A percentile compares a stretch with the other conserved stretches of the same genome.
Conservation (phyloP, 805 yeast species). For the Lipomyces oligophaga region DNA sequence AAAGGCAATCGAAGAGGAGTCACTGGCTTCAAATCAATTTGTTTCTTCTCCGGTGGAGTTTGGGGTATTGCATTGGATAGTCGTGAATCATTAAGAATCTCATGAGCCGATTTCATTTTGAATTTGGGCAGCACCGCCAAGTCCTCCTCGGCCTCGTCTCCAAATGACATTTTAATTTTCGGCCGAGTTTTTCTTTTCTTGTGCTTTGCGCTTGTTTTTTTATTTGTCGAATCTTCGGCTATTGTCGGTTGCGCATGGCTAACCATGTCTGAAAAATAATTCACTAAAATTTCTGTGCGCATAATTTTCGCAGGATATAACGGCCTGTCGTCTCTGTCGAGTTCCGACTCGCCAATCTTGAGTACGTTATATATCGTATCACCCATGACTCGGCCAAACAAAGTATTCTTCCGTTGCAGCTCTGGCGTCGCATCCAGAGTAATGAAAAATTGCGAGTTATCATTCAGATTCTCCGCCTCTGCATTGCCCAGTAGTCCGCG, state of each 20-base stretch:
- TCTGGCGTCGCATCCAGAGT: constrained; percentile 48
- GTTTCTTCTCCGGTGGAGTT: neutral
- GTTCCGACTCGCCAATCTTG: constrained; percentile 49
- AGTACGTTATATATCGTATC: constrained; percentile 52
- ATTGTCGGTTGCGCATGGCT: constrained; percentile 7
- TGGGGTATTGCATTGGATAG: constrained; percentile 9
- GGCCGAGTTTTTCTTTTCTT: constrained; percentile 22
- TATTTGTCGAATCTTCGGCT: neutral
- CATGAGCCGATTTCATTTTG: constrained; percentile 33
- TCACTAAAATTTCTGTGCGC: constrained; percentile 43
- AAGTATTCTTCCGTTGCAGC: constrained; percentile 43
- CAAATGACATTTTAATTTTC: constrained; percentile 41
- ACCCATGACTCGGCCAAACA: constrained; percentile 59
- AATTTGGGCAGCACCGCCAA: constrained; percentile 10
- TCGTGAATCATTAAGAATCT: constrained; percentile 17
- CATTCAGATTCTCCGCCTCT: constrained; percentile 35
- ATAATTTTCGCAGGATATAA: constrained; percentile 50
- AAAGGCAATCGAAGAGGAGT: constrained; percentile 1
- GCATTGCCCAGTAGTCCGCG: constrained; percentile 58
- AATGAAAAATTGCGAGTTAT: constrained; percentile 46
- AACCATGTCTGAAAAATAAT: constrained; percentile 48
- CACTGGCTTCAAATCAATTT: neutral
- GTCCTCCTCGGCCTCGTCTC: constrained; percentile 42
- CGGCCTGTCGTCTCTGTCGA: constrained; percentile 44
- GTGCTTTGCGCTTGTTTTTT: constrained; percentile 6